Evolutionary conservation across 345 rosid genomes (phyloP), one percentile per base, ranked within the genome.

Genomic region (Rhizophora mangle): DNA sequence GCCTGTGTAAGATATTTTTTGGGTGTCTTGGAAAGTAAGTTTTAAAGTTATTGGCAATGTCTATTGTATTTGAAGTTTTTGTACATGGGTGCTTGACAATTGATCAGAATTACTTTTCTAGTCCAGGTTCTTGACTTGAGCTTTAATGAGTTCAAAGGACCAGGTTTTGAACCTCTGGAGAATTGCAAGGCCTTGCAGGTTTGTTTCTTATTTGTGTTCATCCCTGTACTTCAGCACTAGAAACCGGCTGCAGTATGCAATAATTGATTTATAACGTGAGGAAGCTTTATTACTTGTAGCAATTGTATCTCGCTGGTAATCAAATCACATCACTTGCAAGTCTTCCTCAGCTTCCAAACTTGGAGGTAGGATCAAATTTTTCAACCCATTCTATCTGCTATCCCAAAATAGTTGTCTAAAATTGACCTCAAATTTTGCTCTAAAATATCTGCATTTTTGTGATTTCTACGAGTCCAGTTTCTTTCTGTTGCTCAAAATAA

Each of bases 81-180:
- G 58, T 55, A 15, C 20, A 52, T 53, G 58, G 70, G 59, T 46
- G 30, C 31, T 64, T 54, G 67, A 32, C 52, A 58, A 57, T 22
- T 59, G 52, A 74, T 78, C 62, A 43, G 37, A 7, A 15, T 19
- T 57, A 52, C 43, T 71, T 15, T 67, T 70, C 77, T 58, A 64
- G 75, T 63, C 22, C 82, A 94, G 98, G 98, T 94, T 78, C 88
- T 94, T 71, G 98, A 94, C 84, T 84, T 94, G 88, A 91, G 98
- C 81, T 94, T 94, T 82, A 94, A 91, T 87, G 98, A 94, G 75
- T 94, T 94, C 81, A 94, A 91, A 82, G 98, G 98, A 69, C 97
- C 98, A 67, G 98, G 90, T 64, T 94, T 94, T 85, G 98, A 94
- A 72, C 98, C 98, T 65, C 95, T 94, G 43, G 95, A 79, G 79